A percentile compares a stretch with the other conserved stretches of the same genome.
These are phyloP conservation scores for Rhizopogon rudus DNA, from an alignment of 768 basidiomycete species.

Conservation along the genomic window DNA sequence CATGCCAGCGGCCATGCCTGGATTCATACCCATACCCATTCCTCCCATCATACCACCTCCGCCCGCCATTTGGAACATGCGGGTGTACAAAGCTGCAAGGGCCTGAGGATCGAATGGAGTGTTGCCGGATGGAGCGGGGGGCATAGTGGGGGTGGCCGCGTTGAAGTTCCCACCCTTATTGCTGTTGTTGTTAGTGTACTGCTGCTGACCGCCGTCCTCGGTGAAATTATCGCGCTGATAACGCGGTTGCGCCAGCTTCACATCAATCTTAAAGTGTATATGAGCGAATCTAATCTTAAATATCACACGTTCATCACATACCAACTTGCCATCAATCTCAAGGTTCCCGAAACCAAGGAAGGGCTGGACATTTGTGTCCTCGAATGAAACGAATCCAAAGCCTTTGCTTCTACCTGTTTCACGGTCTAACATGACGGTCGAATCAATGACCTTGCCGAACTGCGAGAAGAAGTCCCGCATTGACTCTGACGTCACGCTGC, in stretches of 20 bases:
- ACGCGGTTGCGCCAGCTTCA: conserved; percentile 92
- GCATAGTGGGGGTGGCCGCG: conserved; percentile 15
- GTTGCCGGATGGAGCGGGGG: conserved; percentile 33
- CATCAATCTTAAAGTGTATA: conserved; percentile 69
- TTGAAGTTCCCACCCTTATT: conserved; percentile 34
- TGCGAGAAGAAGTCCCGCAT: conserved; percentile 93
- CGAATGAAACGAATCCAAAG: conserved; percentile 96
- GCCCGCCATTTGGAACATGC: conserved; percentile 87
- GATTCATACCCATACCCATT: conserved; percentile 33
- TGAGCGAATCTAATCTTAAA: not conserved
- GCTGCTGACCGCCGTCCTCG: conserved; percentile 32
- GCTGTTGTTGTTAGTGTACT: conserved; percentile 17
- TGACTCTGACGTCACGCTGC: conserved; percentile 87
- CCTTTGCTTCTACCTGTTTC: conserved; percentile 95
- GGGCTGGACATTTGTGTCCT: conserved; percentile 84
- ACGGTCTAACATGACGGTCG: conserved; percentile 97
- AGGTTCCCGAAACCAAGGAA: conserved; percentile 86
- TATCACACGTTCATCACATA: conserved; percentile 34
- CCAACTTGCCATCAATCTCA: conserved; percentile 93
- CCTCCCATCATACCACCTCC: conserved; percentile 41
- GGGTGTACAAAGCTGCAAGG: conserved; percentile 88
- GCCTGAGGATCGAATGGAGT: conserved; percentile 89
- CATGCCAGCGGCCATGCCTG: not conserved
- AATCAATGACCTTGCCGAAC: conserved; percentile 94
- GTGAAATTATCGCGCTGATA: conserved; percentile 68